Evolutionary conservation across 2,329 filamentous ascomycete species (phyloP).

Genomic region (Penicillium digitatum): DNA sequence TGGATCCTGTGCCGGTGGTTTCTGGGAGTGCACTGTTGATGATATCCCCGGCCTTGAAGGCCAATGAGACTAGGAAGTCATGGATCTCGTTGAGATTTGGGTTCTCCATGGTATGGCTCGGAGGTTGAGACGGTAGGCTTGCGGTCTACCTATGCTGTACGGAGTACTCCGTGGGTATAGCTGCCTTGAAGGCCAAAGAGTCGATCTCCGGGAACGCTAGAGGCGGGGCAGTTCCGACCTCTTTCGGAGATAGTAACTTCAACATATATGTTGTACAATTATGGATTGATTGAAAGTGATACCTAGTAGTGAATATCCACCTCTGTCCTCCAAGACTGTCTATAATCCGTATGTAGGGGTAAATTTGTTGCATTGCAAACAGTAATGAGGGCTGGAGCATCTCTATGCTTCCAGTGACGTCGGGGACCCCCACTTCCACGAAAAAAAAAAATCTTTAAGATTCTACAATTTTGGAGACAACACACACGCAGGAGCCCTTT

Average conservation of each 20-base stretch:
- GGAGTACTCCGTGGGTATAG: too few relatives aligned
- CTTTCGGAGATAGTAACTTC: neutral
- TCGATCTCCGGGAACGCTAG: neutral
- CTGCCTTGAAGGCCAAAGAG: neutral
- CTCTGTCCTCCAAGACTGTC: neutral
- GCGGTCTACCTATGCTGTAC: neutral
- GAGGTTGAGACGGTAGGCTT: neutral
- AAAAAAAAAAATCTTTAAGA: slow-evolving; percentile 14
- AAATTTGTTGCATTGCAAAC: neutral
- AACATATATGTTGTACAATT: too few relatives aligned
- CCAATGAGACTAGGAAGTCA: slow-evolving; percentile 40
- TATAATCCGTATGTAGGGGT: neutral
- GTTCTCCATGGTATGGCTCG: slow-evolving; percentile 6
- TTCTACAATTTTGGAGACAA: neutral
- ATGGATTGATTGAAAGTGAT: neutral
- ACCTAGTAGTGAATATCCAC: neutral
- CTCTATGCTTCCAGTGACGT: slow-evolving; percentile 15
- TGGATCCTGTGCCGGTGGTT: slow-evolving; percentile 38
- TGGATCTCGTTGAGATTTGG: slow-evolving; percentile 42
- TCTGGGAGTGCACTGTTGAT: slow-evolving; percentile 43
- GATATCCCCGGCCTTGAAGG: slow-evolving; percentile 41
- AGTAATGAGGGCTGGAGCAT: neutral
- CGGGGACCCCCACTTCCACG: slow-evolving; percentile 15
- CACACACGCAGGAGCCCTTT: neutral
- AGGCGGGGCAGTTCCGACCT: slow-evolving; percentile 1